phyloP scores from a whole-genome alignment of 2,329 filamentous ascomycete genomes.

The Diaporthe humulicola region DNA sequence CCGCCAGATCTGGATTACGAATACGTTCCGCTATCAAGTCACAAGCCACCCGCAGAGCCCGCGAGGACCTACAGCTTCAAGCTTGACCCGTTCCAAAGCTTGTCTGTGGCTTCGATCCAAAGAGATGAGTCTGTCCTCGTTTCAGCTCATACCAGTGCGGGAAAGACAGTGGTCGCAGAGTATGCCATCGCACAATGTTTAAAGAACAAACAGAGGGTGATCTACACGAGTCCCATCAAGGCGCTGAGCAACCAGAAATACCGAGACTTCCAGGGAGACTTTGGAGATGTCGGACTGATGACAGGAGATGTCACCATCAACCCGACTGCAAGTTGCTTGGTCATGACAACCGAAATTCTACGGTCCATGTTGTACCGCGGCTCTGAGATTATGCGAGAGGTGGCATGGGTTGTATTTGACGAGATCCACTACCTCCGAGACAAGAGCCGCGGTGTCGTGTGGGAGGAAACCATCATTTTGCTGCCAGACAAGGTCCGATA shows the following conservation, averaged over 20 bases:
- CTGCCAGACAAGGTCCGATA: conserved; percentile 98
- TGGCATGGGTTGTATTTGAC: conserved; percentile 98
- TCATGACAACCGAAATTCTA: conserved; percentile 99
- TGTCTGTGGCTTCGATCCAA: conserved; percentile 95
- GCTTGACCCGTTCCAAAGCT: conserved; percentile 96
- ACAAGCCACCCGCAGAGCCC: conserved; percentile 89
- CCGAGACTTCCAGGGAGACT: conserved; percentile 93
- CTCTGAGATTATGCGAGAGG: conserved; percentile 99
- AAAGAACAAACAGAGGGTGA: conserved; percentile 97
- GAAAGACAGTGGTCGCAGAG: conserved; percentile 98
- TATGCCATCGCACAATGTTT: conserved; percentile 98
- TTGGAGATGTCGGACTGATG: conserved; percentile 98
- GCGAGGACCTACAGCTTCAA: conserved; percentile 89
- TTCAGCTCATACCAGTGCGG: conserved; percentile 96
- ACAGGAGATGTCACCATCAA: conserved; percentile 99
- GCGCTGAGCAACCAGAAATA: conserved; percentile 99
- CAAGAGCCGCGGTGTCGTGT: conserved; percentile 93
- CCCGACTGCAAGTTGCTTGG: conserved; percentile 95
- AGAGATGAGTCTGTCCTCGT: conserved; percentile 96
- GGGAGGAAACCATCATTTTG: conserved; percentile 99
- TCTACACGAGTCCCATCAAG: conserved; percentile 99
- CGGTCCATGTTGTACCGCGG: conserved; percentile 98
- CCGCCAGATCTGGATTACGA: conserved; percentile 95
- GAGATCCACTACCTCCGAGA: conserved; percentile 99
- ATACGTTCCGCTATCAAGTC: conserved; percentile 94